Conservation (phyloP, 23 red algal genomes). For the Gracilaria caudata region DNA sequence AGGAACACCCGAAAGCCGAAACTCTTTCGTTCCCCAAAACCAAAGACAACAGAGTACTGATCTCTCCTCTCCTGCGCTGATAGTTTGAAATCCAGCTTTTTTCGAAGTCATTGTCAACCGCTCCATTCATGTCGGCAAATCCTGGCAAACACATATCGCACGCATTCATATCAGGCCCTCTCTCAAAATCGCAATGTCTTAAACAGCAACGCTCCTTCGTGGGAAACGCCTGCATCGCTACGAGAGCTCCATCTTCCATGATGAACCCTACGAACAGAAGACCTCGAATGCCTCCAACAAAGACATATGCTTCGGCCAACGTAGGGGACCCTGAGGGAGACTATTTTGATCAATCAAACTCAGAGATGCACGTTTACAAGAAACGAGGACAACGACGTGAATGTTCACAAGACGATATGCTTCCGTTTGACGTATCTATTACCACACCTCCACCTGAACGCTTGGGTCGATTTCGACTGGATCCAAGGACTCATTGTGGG, state of each 20-base stretch:
- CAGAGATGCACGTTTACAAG: slow-evolving; percentile 20
- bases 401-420: slow-evolving; percentile 19
- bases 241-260: background rate
- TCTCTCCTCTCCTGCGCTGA: too few relatives aligned
- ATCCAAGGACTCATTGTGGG: slow-evolving; percentile 65
- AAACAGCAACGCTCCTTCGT: background rate
- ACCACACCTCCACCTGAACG: slow-evolving; percentile 32
- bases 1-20: too few relatives aligned
- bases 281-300: background rate
- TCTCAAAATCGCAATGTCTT: background rate
- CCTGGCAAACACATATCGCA: background rate
- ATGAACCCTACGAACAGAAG: background rate
- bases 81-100: too few relatives aligned
- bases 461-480: slow-evolving; percentile 53
- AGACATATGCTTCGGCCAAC: background rate
- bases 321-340: background rate
- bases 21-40: too few relatives aligned
- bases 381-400: slow-evolving; percentile 11
- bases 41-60: too few relatives aligned
- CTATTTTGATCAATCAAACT: background rate
- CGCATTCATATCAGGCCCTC: background rate
- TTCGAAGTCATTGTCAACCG: background rate
- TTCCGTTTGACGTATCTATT: slow-evolving; percentile 62
- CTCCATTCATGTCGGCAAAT: background rate
- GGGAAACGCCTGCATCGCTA: background rate